Evolutionary conservation across 176 grass and related monocot species (phyloP), one percentile per base, ranked within the genome.

Genomic region (Otatea glauca): DNA sequence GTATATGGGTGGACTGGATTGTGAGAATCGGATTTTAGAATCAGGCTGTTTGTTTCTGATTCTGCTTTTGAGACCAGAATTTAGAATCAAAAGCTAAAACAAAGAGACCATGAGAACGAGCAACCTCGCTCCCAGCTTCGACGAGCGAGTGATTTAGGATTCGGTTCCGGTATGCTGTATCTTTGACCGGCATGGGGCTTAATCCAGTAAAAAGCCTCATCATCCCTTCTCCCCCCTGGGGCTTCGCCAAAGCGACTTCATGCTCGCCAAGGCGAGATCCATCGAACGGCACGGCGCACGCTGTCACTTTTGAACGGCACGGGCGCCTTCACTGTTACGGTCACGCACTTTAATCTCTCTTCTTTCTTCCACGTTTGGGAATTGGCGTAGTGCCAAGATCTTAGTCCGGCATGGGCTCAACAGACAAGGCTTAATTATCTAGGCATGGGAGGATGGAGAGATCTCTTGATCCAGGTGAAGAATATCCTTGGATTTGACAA

Each of bases 181-280:
- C 77, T 89, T 89, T 85, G 82, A 89, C 82, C 82, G 62, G 87
- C 76, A 84, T 84, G 47, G 87, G 44, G 42, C 5, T 27, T n/a
- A 20, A 34, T 34, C 45, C 62, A 14, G 25, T 20, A 45, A 64
- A 84, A 70, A 54, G 56, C 68, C 14, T 16, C 55, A 13, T 61
- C 80, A 77, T 43, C 63, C 9, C 3, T 23, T 13, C n/a, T 17
- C 37, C 32, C 24, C 15, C 80, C 72, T 90, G 21, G 84, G 84
- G 65, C 74, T 20, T 83, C 58, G 79, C 88, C 84, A 90, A 90
- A 86, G 88, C 65, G 6, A 58, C 61, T 41, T 10, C 50, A 20
- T 16, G 17, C 78, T 41, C 58, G 42, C 60, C 81, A 54, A 69
- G 69, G 51, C 78, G 29, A 68, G 39, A 41, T 65, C 64, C 0